phyloP scores from a whole-genome alignment of 305 asterid species.

The Fraxinus nigra region DNA sequence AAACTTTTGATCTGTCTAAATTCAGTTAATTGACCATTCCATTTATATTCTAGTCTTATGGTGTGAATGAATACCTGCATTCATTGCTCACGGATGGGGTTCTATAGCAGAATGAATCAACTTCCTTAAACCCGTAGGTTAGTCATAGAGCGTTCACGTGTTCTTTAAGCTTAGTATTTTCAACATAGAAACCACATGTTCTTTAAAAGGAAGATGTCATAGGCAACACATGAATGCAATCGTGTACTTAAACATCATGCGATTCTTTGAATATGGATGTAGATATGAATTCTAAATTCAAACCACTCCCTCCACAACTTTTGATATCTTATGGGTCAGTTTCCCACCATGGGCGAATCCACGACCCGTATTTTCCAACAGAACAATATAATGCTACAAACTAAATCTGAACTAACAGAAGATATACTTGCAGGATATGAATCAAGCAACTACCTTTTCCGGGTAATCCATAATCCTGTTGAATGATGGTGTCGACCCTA shows the following conservation, averaged over 20 bases:
- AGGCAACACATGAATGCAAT: background rate
- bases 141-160: background rate
- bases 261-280: too few species aligned
- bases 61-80: background rate
- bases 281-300: too few species aligned
- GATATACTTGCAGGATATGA: background rate
- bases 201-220: background rate
- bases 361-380: too few species aligned
- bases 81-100: background rate
- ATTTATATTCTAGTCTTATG: background rate
- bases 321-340: too few species aligned
- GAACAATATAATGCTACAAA: too few species aligned
- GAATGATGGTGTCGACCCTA: background rate
- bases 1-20: background rate
- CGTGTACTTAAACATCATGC: background rate
- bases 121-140: background rate
- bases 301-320: too few species aligned
- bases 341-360: too few species aligned
- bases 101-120: background rate
- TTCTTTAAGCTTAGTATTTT: background rate
- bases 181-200: background rate
- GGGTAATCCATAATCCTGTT: background rate
- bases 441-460: background rate
- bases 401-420: background rate
- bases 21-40: background rate